These are phyloP conservation scores for Papiliotrema nemorosa DNA, from an alignment of 1,284 basidiomycete genomes.

Conservation along the genomic window DNA sequence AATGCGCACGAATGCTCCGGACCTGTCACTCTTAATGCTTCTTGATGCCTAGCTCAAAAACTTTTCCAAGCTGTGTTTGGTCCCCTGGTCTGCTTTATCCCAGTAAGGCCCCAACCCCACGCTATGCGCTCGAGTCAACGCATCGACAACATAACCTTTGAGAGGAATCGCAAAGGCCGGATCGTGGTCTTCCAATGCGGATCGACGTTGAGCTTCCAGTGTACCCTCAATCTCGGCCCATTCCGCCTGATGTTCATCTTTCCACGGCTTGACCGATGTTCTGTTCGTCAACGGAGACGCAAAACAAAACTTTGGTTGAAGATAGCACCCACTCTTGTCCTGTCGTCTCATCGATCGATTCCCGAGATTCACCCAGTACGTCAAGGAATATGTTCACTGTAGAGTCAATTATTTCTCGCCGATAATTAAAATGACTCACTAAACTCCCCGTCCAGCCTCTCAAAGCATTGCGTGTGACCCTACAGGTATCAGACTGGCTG, in stretches of 20 bases:
- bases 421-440: constrained; percentile 54
- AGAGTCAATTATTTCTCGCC: constrained; percentile 49
- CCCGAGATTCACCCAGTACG: constrained; percentile 80
- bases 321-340: constrained; percentile 42
- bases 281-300: constrained; percentile 6
- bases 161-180: constrained; percentile 40
- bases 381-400: constrained; percentile 82
- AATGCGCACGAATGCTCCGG: no score
- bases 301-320: constrained; percentile 12
- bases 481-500: constrained; percentile 35
- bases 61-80: constrained; percentile 41
- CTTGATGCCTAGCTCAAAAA: constrained; percentile 33
- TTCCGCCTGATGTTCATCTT: constrained; percentile 29
- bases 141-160: constrained; percentile 38
- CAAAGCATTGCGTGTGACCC: constrained; percentile 76
- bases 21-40: no score
- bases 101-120: constrained; percentile 46
- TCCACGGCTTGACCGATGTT: constrained; percentile 28
- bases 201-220: constrained; percentile 38
- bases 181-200: constrained; percentile 38
- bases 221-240: constrained; percentile 42
- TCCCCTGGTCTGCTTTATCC: constrained; percentile 46
- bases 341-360: constrained; percentile 48
- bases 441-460: constrained; percentile 49
- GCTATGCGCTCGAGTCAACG: constrained; percentile 32